These are phyloP conservation scores for Xylariaceae sp. DNA, from an alignment of 2,329 filamentous ascomycete species.

Conservation along the genomic window DNA sequence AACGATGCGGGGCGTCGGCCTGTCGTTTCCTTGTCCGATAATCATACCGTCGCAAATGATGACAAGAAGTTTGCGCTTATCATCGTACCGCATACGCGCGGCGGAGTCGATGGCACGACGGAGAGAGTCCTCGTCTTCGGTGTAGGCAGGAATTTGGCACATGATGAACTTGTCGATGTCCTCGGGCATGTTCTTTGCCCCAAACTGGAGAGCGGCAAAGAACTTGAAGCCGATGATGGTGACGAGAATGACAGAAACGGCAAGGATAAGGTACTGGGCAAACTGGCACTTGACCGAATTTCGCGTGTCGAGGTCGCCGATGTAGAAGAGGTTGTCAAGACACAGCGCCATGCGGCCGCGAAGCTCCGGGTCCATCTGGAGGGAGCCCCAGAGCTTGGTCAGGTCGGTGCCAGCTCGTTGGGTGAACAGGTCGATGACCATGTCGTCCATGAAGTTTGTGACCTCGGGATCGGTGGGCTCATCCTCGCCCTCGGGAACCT, in stretches of 20 bases:
- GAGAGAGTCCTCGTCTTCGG: constrained; percentile 95
- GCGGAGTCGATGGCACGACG: constrained; percentile 95
- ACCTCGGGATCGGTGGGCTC: constrained; percentile 43
- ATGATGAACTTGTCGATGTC: constrained; percentile 98
- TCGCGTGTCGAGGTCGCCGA: constrained; percentile 86
- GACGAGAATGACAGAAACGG: constrained; percentile 74
- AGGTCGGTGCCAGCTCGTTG: constrained; percentile 72
- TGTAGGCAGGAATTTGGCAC: constrained; percentile 95
- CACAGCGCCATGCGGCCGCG: constrained; percentile 72
- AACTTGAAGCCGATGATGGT: constrained; percentile 92
- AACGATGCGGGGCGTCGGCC: constrained; percentile 90
- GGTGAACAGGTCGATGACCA: constrained; percentile 72
- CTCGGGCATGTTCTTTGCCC: constrained; percentile 83
- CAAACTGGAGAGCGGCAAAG: constrained; percentile 90
- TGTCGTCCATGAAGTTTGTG: constrained; percentile 73
- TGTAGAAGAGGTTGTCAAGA: constrained; percentile 90
- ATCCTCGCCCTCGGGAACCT: constrained; percentile 49
- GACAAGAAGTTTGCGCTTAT: constrained; percentile 93
- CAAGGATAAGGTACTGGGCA: constrained; percentile 81
- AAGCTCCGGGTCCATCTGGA: constrained; percentile 52
- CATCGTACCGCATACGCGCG: constrained; percentile 92
- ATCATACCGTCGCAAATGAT: constrained; percentile 99
- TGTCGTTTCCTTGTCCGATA: constrained; percentile 95
- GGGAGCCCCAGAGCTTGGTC: constrained; percentile 72
- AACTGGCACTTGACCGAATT: constrained; percentile 82